A percentile compares a stretch with the other conserved stretches of the same genome.
Evolutionary conservation across 345 rosid species (phyloP).

Genomic region (Lenwebbia sp.): DNA sequence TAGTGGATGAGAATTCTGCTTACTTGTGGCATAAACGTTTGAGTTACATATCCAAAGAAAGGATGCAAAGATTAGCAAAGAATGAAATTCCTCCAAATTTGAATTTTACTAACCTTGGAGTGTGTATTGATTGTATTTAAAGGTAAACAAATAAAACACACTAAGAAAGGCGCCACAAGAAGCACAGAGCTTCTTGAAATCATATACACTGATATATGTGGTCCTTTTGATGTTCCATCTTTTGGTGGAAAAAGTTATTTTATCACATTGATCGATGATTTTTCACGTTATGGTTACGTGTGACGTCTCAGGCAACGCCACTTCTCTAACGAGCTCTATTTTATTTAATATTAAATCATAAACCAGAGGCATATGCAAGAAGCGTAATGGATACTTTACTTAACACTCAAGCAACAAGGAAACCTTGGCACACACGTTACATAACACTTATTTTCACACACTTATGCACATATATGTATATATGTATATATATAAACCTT

Average conservation of each 20-base stretch:
- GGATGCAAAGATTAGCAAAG: background rate
- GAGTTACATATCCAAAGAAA: slow-evolving; percentile 1
- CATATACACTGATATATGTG: background rate
- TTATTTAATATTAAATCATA: too few species aligned
- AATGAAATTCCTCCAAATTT: background rate
- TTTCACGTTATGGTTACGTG: slow-evolving; percentile 4
- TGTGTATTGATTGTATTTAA: slow-evolving; percentile 3
- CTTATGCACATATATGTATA: too few species aligned
- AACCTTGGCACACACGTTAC: too few species aligned
- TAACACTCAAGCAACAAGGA: too few species aligned
- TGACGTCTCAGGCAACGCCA: too few species aligned
- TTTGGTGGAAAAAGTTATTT: background rate
- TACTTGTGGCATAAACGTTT: background rate
- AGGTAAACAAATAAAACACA: background rate
- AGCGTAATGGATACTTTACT: too few species aligned
- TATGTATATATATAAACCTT: too few species aligned
- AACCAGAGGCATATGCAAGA: too few species aligned
- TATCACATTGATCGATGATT: slow-evolving; percentile 1
- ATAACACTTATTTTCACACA: too few species aligned
- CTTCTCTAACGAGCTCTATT: too few species aligned
- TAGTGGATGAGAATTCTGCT: background rate
- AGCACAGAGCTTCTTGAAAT: background rate
- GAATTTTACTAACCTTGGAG: background rate
- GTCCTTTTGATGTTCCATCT: background rate
- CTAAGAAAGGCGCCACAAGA: background rate